Evolutionary conservation across 2,329 filamentous ascomycete species (phyloP).

Genomic region (Tolypocladium capitatum): DNA sequence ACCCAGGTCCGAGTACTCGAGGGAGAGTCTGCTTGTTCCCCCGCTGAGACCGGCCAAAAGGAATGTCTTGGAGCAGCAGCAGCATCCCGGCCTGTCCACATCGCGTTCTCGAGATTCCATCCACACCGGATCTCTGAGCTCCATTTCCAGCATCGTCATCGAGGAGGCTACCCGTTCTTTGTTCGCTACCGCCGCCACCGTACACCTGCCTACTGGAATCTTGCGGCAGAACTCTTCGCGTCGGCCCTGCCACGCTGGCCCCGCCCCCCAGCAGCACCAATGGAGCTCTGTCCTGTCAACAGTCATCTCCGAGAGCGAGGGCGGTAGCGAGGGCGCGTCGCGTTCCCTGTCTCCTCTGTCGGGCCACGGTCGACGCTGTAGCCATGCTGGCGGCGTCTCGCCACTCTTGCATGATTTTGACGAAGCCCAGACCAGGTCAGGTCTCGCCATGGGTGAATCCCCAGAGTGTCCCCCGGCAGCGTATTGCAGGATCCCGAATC

Average conservation of each 20-base stretch:
- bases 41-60: constrained; percentile 37
- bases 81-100: constrained; percentile 35
- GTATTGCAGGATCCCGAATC: constrained; percentile 24
- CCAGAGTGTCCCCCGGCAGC: constrained; percentile 25
- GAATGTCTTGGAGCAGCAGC: constrained; percentile 33
- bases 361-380: constrained; percentile 33
- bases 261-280: constrained; percentile 29
- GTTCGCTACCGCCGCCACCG: constrained; percentile 14
- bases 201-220: constrained; percentile 7
- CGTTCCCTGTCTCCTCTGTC: constrained; percentile 32
- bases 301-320: constrained; percentile 49
- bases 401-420: constrained; percentile 36
- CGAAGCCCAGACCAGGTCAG: constrained; percentile 19
- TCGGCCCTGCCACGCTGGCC: background rate
- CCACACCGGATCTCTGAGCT: constrained; percentile 39
- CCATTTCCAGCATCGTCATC: constrained; percentile 39
- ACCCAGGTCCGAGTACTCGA: constrained; percentile 37
- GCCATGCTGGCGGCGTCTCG: constrained; percentile 43
- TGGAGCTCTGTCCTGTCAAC: constrained; percentile 54
- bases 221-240: background rate
- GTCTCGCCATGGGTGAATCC: constrained; percentile 10
- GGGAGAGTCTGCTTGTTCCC: constrained; percentile 46
- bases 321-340: constrained; percentile 34
- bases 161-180: constrained; percentile 28
- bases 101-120: constrained; percentile 39